Evolutionary conservation across 225 moss, liverwort and hornwort genomes (phyloP).

Genomic region (Thuidium tamariscinum): DNA sequence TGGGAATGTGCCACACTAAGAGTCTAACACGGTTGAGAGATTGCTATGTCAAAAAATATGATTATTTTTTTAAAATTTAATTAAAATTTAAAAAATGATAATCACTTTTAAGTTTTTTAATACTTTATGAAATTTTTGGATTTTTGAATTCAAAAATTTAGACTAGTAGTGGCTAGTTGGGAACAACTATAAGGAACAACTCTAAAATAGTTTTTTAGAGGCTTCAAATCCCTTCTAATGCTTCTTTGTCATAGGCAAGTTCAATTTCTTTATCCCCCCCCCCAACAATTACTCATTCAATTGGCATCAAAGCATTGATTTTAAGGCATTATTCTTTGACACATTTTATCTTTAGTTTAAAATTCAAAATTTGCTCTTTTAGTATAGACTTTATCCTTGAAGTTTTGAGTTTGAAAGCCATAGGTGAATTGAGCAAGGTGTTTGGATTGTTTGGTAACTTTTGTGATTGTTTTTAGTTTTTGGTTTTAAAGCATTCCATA

Average conservation of each 20-base stretch:
- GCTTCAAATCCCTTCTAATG: too few relatives aligned
- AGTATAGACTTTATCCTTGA: neutral
- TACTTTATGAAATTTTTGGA: too few relatives aligned
- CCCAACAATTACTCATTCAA: neutral
- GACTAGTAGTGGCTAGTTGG: too few relatives aligned
- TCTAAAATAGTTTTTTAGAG: too few relatives aligned
- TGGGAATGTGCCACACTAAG: too few relatives aligned
- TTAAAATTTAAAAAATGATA: too few relatives aligned
- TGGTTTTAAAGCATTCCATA: neutral
- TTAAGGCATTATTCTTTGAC: neutral
- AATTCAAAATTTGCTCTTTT: neutral
- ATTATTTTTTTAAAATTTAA: too few relatives aligned
- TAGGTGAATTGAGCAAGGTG: neutral
- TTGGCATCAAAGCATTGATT: neutral
- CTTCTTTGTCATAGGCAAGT: neutral
- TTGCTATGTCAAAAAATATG: too few relatives aligned
- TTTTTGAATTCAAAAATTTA: too few relatives aligned
- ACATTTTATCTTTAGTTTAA: neutral
- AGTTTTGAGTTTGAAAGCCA: neutral
- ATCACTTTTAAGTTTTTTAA: too few relatives aligned
- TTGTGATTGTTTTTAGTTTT: neutral
- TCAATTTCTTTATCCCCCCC: rapidly evolving
- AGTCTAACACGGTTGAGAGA: too few relatives aligned
- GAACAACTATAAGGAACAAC: too few relatives aligned
- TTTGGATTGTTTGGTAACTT: neutral